Evolutionary conservation across 2,329 filamentous ascomycete genomes (phyloP).

Genomic region (Cytospora chrysosperma): DNA sequence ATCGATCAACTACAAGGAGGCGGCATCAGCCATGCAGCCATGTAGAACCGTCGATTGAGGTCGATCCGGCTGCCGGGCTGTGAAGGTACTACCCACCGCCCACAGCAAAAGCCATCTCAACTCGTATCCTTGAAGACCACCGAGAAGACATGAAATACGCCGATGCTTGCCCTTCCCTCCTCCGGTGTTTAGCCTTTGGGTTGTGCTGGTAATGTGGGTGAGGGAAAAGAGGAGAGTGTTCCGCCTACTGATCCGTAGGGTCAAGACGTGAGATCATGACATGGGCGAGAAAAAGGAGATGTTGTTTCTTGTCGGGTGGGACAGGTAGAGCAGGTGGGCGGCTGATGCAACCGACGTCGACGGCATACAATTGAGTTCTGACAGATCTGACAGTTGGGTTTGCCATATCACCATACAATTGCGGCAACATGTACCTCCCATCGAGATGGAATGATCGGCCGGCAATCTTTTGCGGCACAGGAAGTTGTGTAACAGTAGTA

Average conservation of each 20-base stretch:
- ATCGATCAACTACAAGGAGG: constrained; percentile 17
- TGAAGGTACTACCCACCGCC: not conserved
- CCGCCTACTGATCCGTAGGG: not conserved
- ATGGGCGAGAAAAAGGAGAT: constrained; percentile 6
- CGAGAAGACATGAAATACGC: not conserved
- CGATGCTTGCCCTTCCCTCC: not conserved
- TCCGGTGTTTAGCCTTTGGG: not conserved
- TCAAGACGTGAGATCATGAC: not conserved
- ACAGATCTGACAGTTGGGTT: constrained; percentile 13
- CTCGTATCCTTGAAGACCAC: not conserved
- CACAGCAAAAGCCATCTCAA: not conserved
- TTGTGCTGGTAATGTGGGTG: not conserved
- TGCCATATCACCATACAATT: constrained; percentile 6
- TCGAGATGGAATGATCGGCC: constrained; percentile 13
- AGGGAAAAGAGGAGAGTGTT: constrained; percentile 3
- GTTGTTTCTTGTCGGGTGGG: constrained; percentile 2
- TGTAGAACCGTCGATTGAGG: not conserved
- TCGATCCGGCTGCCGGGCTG: not conserved
- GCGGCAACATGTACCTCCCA: not conserved
- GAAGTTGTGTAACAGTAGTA: not conserved
- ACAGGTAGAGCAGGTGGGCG: constrained; percentile 11
- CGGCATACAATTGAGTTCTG: constrained; percentile 6
- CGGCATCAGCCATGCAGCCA: constrained; percentile 12
- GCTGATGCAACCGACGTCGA: constrained; percentile 5
- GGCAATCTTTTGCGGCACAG: constrained; percentile 10